Conservation (phyloP, 257 asterid genomes). For the Coffea eugenioides region DNA sequence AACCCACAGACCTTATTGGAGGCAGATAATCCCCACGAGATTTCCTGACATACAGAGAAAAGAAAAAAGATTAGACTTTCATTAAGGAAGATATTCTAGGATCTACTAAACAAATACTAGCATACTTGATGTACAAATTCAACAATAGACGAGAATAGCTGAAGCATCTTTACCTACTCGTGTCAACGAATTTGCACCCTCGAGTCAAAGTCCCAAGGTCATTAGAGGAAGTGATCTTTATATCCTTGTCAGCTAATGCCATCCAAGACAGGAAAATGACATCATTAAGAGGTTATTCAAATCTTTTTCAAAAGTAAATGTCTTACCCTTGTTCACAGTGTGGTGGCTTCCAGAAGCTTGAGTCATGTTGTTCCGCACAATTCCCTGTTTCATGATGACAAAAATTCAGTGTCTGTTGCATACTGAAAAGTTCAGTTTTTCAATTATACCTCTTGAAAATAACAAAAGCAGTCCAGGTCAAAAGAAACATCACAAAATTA, state of each 20-base stretch:
- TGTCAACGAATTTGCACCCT: conserved; percentile 34
- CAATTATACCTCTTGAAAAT: neutral
- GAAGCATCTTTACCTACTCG: conserved; percentile 39
- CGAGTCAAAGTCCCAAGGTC: conserved; percentile 40
- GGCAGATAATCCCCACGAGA: conserved; percentile 44
- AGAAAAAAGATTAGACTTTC: conserved; percentile 10
- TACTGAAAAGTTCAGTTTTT: neutral
- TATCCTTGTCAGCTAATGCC: conserved; percentile 38
- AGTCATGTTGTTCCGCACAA: conserved; percentile 23
- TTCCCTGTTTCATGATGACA: conserved; percentile 45
- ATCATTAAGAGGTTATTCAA: neutral
- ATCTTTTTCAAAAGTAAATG: neutral
- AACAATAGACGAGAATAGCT: conserved; percentile 12
- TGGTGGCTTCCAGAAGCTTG: conserved; percentile 33
- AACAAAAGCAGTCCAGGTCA: neutral
- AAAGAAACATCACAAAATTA: neutral
- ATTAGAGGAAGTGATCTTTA: conserved; percentile 29
- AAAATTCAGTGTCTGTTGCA: conserved; percentile 26
- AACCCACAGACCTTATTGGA: conserved; percentile 49
- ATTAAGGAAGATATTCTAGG: conserved; percentile 5
- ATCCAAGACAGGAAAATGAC: conserved; percentile 25
- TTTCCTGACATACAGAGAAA: conserved; percentile 46
- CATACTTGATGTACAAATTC: conserved; percentile 1
- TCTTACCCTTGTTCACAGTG: conserved; percentile 52
- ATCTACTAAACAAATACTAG: conserved; percentile 4